Evolutionary conservation across 257 asterid genomes (phyloP).

Genomic region (Linderniella brevidens): DNA sequence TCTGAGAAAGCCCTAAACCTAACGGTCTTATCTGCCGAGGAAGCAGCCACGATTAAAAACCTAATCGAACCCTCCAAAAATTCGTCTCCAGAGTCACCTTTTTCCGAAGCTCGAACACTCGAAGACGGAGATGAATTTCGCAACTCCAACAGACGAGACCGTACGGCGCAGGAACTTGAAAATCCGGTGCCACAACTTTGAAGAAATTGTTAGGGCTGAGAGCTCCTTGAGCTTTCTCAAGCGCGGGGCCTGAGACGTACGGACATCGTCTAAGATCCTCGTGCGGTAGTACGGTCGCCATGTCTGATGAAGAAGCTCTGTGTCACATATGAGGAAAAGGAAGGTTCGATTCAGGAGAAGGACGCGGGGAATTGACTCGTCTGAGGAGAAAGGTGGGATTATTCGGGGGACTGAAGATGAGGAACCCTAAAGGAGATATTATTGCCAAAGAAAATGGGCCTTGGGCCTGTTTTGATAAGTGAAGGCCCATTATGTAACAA

Average conservation of each 20-base stretch:
- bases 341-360: too few species aligned
- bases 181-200: slow-evolving; percentile 37
- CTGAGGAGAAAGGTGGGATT: too few species aligned
- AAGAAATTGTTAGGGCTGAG: slow-evolving; percentile 34
- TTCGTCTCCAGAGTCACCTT: slow-evolving; percentile 22
- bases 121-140: slow-evolving; percentile 42
- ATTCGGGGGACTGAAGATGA: too few species aligned
- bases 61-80: slow-evolving; percentile 45
- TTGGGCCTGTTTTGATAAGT: too few species aligned
- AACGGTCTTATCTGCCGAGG: slow-evolving; percentile 49
- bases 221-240: slow-evolving; percentile 69
- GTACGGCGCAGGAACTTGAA: slow-evolving; percentile 58
- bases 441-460: too few species aligned
- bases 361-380: too few species aligned
- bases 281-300: too few species aligned
- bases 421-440: too few species aligned
- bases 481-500: too few species aligned
- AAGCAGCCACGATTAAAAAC: slow-evolving; percentile 51
- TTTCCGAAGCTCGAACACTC: slow-evolving; percentile 23
- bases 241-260: slow-evolving; percentile 51
- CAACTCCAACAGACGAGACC: slow-evolving; percentile 43
- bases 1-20: slow-evolving; percentile 86
- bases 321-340: too few species aligned
- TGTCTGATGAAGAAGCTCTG: background rate
- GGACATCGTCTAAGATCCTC: slow-evolving; percentile 37